Evolutionary conservation across 192 early-diverging fungal genomes (phyloP), one percentile per base, ranked within the genome.

Genomic region (Phycomyces blakesleeanus): DNA sequence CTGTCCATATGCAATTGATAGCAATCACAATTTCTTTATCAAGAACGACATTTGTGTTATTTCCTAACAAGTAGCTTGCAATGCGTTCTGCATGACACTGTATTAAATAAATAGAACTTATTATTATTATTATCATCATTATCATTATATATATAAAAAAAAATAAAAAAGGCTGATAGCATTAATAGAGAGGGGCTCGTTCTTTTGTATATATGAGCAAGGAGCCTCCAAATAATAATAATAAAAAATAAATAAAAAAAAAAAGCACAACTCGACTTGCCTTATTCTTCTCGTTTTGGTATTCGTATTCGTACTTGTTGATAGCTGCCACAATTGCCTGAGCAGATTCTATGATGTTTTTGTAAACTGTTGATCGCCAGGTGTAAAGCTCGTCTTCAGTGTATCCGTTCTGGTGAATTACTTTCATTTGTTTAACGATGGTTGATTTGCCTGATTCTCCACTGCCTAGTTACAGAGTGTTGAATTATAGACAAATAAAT

Each of bases 351-450:
- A 95, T 71, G 12, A 88, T 77, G 71, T 93, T 96, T 64, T 90
- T 92, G 74, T 86, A 90, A 55, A 96, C 82, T 0, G 91, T 91
- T 56, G 87, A 73, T 37, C 81, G 81, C 74, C 84, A 92, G 37
- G 82, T 74, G 50, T 81, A 77, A 34, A 91, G 69, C 64, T 94
- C 93, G 24, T 91, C 89, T 71, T 77, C 74, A 21, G 90, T 89
- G 73, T 93, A 94, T 10, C 92, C 93, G 53, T 90, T 87, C 73
- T 92, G 90, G 76, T 96, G 91, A 64, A 96, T 93, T 67, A 96
- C 92, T 77, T 93, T 94, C 93, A 96, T 96, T 72, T 96, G 93
- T 69, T 96, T 96, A 6, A 96, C 89, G 59, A 96, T 93, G 50
- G 93, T 96, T 55, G 92, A 93, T 75, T 92, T 94, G 69, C 94